Percentiles rank a stretch among this genome's conserved stretches.
These are phyloP conservation scores for Cryptococcus sp. DNA, from an alignment of 1,284 basidiomycete species.

Conservation along the genomic window DNA sequence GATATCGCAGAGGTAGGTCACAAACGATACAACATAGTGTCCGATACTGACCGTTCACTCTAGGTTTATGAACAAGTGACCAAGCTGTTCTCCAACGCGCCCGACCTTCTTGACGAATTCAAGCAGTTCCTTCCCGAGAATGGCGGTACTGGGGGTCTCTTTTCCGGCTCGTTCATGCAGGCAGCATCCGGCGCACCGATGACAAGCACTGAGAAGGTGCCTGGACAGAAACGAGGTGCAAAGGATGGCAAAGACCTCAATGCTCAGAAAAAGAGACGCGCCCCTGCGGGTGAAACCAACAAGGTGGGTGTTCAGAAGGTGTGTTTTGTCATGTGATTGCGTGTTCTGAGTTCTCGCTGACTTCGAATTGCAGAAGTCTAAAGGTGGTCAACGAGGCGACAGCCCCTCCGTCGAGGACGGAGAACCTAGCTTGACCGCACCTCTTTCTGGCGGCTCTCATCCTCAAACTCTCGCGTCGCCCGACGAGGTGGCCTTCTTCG, in stretches of 20 bases:
- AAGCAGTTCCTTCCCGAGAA: constrained; percentile 87
- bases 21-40: background rate
- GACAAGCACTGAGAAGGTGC: constrained; percentile 17
- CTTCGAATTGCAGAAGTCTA: constrained; percentile 18
- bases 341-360: background rate
- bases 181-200: constrained; percentile 21
- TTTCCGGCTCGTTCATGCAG: constrained; percentile 41
- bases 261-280: constrained; percentile 44
- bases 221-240: constrained; percentile 36
- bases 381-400: constrained; percentile 35
- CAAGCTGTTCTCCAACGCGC: constrained; percentile 85
- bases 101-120: constrained; percentile 92
- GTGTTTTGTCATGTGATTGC: constrained; percentile 2
- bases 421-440: constrained; percentile 20
- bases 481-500: constrained; percentile 93
- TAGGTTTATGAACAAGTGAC: constrained; percentile 92
- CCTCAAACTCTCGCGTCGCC: constrained; percentile 61
- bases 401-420: constrained; percentile 43
- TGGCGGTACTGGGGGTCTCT: constrained; percentile 39
- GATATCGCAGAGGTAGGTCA: constrained; percentile 79
- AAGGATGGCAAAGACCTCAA: constrained; percentile 46
- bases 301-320: constrained; percentile 32
- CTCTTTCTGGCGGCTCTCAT: constrained; percentile 13
- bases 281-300: constrained; percentile 60
- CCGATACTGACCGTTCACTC: background rate